Evolutionary conservation across 2,329 filamentous ascomycete genomes (phyloP), one percentile per base, ranked within the genome.

Genomic region (Colletotrichum coccodes): DNA sequence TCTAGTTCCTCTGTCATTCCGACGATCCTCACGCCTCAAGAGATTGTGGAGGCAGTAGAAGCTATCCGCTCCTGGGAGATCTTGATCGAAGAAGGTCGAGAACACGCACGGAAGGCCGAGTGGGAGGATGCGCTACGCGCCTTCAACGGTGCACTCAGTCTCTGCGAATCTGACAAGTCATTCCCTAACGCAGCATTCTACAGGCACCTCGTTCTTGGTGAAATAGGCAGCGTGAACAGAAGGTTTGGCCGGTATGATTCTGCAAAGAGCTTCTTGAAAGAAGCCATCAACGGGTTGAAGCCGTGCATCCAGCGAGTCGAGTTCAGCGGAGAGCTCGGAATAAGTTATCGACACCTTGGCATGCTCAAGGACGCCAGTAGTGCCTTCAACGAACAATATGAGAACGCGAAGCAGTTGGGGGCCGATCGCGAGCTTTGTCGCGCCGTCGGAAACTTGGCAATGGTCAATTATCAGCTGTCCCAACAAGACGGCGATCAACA

Each of bases 381-480:
- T 0, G 73, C 73, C 9, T 76, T 75, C 50, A 44, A 74, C 54
- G 56, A 68, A 7, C 77, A 80, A 63, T 79, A 79, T 62, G 46
- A 73, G 2, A 71, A 64, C 1, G 78, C 78, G 2, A 75, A 73
- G 46, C 18, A 73, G 21, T 65, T 79, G 8, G 66, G 68, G 0
- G 59, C 72, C 1, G 70, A 75, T 12, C 56, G 49, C 2, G 71
- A 72, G 44, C 70, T 71, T 26, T 78, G 76, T 53, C 76, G 79
- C 3, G 76, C 79, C 1, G 70, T 81, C 30, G 79, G 79, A 2
- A 80, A 80, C 53, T 60, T 80, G 5, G 79, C 78, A 7, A 79
- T 80, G 75, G 73, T 77, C 0, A 78, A 80, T 61, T 81, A 79
- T 52, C 77, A 80, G 57, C 68, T 79, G 14, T 79, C 70, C n/a